These are phyloP conservation scores for Serendipita sp. DNA, from an alignment of 768 basidiomycete genomes.

Conservation along the genomic window DNA sequence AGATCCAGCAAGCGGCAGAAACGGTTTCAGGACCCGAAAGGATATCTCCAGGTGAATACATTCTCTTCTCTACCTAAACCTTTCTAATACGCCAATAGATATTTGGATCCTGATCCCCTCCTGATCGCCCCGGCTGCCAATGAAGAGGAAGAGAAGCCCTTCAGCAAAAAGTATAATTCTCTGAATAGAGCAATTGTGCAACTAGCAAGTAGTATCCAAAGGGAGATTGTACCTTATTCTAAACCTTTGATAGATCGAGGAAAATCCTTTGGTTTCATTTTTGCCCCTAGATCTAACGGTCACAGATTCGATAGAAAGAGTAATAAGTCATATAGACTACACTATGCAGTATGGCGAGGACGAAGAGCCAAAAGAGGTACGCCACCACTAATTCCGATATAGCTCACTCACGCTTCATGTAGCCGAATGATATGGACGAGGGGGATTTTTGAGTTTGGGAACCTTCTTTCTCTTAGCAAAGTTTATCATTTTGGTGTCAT, in stretches of 20 bases:
- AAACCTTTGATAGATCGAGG: slow-evolving; percentile 59
- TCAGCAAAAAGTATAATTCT: slow-evolving; percentile 76
- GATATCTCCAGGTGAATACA: slow-evolving; percentile 63
- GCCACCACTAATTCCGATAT: slow-evolving; percentile 12
- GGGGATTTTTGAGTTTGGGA: slow-evolving; percentile 49
- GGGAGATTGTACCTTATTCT: neutral
- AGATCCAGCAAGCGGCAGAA: slow-evolving; percentile 45
- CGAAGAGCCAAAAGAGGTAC: slow-evolving; percentile 88
- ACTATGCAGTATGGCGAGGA: slow-evolving; percentile 98
- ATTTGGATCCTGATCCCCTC: slow-evolving; percentile 89
- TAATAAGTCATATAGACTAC: slow-evolving; percentile 92
- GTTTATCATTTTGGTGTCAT: neutral
- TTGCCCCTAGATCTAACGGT: slow-evolving; percentile 82
- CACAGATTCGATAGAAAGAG: slow-evolving; percentile 75
- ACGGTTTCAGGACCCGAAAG: slow-evolving; percentile 53
- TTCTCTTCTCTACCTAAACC: neutral
- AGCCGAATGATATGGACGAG: slow-evolving; percentile 89
- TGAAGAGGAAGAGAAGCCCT: slow-evolving; percentile 31
- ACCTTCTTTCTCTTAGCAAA: neutral
- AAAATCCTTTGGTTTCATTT: slow-evolving; percentile 95
- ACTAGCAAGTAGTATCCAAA: slow-evolving; percentile 40
- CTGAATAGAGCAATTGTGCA: slow-evolving; percentile 92
- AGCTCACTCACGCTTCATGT: slow-evolving; percentile 10
- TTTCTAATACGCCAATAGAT: slow-evolving; percentile 29
- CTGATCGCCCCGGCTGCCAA: slow-evolving; percentile 43